Percentiles rank a stretch among this genome's conserved stretches.
These are phyloP conservation scores for Boletus coccyginus DNA, from an alignment of 768 basidiomycete genomes.

Conservation along the genomic window DNA sequence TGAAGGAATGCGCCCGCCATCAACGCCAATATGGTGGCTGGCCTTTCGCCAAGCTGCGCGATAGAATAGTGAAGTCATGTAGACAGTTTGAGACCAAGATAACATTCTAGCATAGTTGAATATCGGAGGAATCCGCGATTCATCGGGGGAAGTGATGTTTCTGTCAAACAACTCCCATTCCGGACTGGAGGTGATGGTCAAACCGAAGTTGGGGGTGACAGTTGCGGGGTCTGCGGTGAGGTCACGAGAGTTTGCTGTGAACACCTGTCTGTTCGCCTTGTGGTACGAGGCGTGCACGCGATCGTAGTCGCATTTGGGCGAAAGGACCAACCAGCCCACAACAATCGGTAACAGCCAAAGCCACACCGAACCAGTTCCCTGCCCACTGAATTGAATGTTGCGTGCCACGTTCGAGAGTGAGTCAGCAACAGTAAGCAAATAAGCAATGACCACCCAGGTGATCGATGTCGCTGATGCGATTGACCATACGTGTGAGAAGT, in stretches of 20 bases:
- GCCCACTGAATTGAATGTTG: slow-evolving; percentile 32
- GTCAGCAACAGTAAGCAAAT: slow-evolving; percentile 22
- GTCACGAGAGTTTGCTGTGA: not conserved
- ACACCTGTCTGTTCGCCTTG: no score
- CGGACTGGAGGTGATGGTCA: slow-evolving; percentile 15
- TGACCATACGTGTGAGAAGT: slow-evolving; percentile 41
- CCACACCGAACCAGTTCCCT: slow-evolving; percentile 41
- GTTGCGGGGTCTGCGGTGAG: not conserved
- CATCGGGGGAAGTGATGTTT: slow-evolving; percentile 21
- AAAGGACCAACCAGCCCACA: no score
- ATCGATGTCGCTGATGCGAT: slow-evolving; percentile 40
- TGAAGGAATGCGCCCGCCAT: not conserved
- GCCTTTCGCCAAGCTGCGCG: slow-evolving; percentile 13
- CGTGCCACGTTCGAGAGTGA: slow-evolving; percentile 15
- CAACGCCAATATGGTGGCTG: not conserved
- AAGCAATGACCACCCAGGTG: slow-evolving; percentile 44
- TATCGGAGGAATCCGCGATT: slow-evolving; percentile 21
- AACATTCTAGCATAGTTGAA: slow-evolving; percentile 25
- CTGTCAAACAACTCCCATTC: not conserved
- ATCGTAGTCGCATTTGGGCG: no score
- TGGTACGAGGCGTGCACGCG: no score
- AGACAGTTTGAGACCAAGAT: slow-evolving; percentile 18
- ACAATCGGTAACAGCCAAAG: slow-evolving; percentile 46
- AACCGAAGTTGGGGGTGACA: slow-evolving; percentile 5
- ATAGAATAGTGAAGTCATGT: slow-evolving; percentile 16